Evolutionary conservation across 129 eudicot genomes (phyloP).

Genomic region (Tanacetum coccineum): DNA sequence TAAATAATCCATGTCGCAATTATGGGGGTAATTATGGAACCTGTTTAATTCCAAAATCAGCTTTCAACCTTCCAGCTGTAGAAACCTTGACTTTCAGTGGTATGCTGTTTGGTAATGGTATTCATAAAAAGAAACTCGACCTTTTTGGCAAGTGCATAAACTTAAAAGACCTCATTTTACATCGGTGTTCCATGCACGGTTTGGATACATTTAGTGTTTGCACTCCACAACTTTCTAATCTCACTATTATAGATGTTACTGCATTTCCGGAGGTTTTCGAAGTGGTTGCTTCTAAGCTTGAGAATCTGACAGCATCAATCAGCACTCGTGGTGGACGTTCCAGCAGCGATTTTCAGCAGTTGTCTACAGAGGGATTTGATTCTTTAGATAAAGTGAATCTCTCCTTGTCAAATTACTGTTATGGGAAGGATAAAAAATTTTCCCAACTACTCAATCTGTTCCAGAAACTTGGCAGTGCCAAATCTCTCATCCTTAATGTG

Average conservation of each 20-base stretch:
- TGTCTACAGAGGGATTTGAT: background rate
- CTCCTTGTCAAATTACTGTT: background rate
- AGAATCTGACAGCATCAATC: constrained; percentile 5
- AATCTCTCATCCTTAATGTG: constrained; percentile 2
- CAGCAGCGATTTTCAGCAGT: background rate
- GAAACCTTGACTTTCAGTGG: constrained; percentile 4
- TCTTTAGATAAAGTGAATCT: constrained; percentile 18
- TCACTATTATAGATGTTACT: constrained; percentile 4
- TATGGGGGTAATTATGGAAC: no score
- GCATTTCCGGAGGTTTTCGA: background rate
- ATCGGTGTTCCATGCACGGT: background rate
- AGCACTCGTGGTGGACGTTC: no score
- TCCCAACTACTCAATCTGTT: constrained; percentile 11
- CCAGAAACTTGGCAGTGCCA: background rate
- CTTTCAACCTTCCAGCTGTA: constrained; percentile 16
- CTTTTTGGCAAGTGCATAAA: constrained; percentile 12
- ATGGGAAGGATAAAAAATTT: background rate
- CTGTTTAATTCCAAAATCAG: background rate
- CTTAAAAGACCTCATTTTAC: constrained; percentile 8
- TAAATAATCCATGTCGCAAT: background rate
- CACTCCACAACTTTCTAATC: constrained; percentile 2
- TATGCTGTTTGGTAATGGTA: background rate
- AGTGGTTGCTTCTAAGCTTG: constrained; percentile 20
- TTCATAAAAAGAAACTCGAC: background rate
- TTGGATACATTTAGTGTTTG: constrained; percentile 3